Evolutionary conservation across 352 stramenopile genomes (phyloP), one percentile per base, ranked within the genome.

Genomic region (Phytophthora boehmeriae): DNA sequence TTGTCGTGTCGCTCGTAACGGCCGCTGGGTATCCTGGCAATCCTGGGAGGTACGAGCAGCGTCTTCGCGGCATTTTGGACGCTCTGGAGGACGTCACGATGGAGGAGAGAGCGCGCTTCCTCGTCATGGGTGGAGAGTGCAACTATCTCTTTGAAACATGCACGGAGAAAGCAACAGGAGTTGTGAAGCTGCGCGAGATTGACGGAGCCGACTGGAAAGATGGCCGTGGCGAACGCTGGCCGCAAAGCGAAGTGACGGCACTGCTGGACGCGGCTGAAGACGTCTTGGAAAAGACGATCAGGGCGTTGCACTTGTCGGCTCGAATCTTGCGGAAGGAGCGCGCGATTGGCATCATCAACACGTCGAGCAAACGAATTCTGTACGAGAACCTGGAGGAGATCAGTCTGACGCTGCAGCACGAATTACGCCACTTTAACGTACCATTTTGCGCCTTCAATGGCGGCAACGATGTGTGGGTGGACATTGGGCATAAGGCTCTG

Each of bases 381-480:
- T 93, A 94, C 66, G 96, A 99, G 69, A 92, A 94, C 44, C 71
- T 99, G 22, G 96, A 99, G 63, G 96, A 99, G 71, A 89, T 95
- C 19, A 96, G 97, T 17, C 68, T 99, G 17, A 88, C 91, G 9
- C 83, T 96, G 45, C 95, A 98, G 68, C 78, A 94, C 43, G 84
- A 89, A 57, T 68, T 99, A 30, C 70, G 80, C 28, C 70, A 92
- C 57, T 82, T 76, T 14, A 45, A 41, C 1, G 76, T 98, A 19
- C 96, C 96, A 9, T 98, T 97, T 63, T 98, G 95, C 64, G 95
- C 95, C 1, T 98, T 98, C 66, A 99, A 99, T 71, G 96, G 96
- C 23, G 96, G 96, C 13, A 92, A 95, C 35, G 96, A 99, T 68
- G 93, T 96, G 39, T 99, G 92, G 92, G 92, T 98, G 13, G 96